These are phyloP conservation scores for Aspergillus oerlinghausenensis DNA, from an alignment of 2,329 filamentous ascomycete genomes.

Conservation along the genomic window DNA sequence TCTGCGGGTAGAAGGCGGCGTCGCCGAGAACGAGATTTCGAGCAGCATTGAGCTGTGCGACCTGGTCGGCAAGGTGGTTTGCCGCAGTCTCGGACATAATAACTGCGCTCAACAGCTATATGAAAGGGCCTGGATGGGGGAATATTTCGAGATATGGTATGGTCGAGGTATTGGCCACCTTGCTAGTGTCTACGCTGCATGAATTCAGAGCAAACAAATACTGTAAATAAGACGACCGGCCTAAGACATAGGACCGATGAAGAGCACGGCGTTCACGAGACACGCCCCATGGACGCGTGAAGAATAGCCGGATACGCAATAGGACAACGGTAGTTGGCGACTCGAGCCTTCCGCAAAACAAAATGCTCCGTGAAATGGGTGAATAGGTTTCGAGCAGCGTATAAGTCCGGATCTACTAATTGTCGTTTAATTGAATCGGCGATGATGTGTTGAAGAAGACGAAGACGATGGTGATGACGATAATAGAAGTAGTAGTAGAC, in stretches of 20 bases:
- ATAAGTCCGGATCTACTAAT: background rate
- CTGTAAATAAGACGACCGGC: background rate
- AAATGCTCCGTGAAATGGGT: background rate
- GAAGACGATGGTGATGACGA: background rate
- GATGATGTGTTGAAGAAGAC: background rate
- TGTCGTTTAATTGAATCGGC: background rate
- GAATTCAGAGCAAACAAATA: background rate
- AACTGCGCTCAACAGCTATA: slow-evolving; percentile 10
- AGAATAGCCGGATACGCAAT: background rate
- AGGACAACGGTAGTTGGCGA: background rate
- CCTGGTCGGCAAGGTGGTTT: slow-evolving; percentile 66
- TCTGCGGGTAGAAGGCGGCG: slow-evolving; percentile 81
- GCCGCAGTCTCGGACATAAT: slow-evolving; percentile 50
- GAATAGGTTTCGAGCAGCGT: background rate
- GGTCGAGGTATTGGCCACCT: background rate
- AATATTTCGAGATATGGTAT: background rate
- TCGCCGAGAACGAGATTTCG: slow-evolving; percentile 85
- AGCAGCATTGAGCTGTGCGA: slow-evolving; percentile 83
- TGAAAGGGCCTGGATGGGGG: background rate
- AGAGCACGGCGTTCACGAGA: background rate
- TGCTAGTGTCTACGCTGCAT: background rate
- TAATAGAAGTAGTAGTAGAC: background rate
- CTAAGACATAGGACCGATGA: background rate
- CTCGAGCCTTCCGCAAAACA: background rate
- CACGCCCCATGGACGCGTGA: background rate